A percentile compares a stretch with the other conserved stretches of the same genome.
These are phyloP conservation scores for Plasmopara muralis DNA, from an alignment of 352 stramenopile species.

Conservation along the genomic window DNA sequence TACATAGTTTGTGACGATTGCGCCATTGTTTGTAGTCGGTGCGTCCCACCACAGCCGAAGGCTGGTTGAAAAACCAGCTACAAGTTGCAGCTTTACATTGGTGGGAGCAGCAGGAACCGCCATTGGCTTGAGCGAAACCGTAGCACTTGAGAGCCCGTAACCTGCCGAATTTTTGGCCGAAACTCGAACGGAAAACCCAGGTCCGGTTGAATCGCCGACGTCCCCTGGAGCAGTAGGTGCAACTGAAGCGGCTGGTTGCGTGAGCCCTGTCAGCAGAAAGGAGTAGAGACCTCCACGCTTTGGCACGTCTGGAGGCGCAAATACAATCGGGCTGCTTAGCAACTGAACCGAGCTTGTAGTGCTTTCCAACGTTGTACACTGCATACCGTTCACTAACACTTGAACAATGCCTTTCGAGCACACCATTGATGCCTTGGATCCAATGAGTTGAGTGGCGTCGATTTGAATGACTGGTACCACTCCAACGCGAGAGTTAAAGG, in stretches of 20 bases:
- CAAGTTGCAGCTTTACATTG: conserved; percentile 68
- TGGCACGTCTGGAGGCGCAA: conserved; percentile 46
- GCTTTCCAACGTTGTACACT: conserved; percentile 48
- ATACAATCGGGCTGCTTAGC: conserved; percentile 22
- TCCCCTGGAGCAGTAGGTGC: conserved; percentile 28
- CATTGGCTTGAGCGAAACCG: conserved; percentile 83
- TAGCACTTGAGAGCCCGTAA: conserved; percentile 49
- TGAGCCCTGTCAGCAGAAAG: conserved; percentile 46
- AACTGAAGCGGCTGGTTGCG: conserved; percentile 25
- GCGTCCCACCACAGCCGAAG: conserved; percentile 85
- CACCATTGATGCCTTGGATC: conserved; percentile 34
- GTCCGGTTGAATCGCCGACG: conserved; percentile 25
- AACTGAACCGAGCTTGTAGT: conserved; percentile 23
- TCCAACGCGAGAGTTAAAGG: conserved; percentile 44
- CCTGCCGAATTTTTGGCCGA: conserved; percentile 56
- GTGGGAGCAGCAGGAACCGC: conserved; percentile 64
- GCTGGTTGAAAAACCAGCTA: conserved; percentile 53
- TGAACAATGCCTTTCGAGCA: conserved; percentile 37
- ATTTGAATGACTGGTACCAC: conserved; percentile 31
- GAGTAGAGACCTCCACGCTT: conserved; percentile 36
- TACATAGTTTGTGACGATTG: conserved; percentile 77
- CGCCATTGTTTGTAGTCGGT: conserved; percentile 78
- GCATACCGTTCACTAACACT: conserved; percentile 25
- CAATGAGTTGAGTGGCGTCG: conserved; percentile 27
- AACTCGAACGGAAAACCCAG: conserved; percentile 58